Evolutionary conservation across 2,329 filamentous ascomycete genomes (phyloP).

Genomic region (Bipolaris zeicola): DNA sequence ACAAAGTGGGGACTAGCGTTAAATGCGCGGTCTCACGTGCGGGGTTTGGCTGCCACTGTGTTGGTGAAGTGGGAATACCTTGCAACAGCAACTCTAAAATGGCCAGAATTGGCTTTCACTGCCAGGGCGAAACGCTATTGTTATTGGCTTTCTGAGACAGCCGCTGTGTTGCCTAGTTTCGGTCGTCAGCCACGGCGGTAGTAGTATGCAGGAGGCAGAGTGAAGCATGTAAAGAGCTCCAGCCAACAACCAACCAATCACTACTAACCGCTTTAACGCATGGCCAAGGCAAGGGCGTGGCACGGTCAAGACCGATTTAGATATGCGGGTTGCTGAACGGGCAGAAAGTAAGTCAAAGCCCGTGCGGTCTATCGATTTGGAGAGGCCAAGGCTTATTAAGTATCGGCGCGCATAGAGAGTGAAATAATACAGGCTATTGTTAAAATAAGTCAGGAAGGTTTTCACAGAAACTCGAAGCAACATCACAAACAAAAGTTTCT

Average conservation of each 20-base stretch:
- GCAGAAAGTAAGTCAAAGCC: not conserved
- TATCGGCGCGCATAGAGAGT: not conserved
- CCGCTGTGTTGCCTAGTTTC: not conserved
- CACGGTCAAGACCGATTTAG: not conserved
- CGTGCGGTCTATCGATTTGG: not conserved
- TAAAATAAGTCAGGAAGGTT: not conserved
- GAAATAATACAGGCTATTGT: not conserved
- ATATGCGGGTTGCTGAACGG: not conserved
- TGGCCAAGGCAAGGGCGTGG: not conserved
- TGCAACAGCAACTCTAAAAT: not conserved
- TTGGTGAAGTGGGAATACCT: not conserved
- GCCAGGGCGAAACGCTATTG: not conserved
- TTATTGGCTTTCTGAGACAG: too few species aligned
- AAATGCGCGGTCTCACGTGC: constrained; percentile 15
- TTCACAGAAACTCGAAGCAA: not conserved
- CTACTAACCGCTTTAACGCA: not conserved
- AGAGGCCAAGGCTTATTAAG: not conserved
- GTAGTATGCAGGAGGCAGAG: not conserved
- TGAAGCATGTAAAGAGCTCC: not conserved
- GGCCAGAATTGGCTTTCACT: not conserved
- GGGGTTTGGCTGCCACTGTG: constrained; percentile 5
- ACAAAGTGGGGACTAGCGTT: constrained; percentile 14
- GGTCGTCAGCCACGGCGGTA: not conserved
- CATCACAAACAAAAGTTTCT: not conserved
- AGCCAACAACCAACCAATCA: not conserved